Base-by-base conservation (phyloP, 2,329 filamentous ascomycete species). In the Aspergillus novofumigatus region DNA sequence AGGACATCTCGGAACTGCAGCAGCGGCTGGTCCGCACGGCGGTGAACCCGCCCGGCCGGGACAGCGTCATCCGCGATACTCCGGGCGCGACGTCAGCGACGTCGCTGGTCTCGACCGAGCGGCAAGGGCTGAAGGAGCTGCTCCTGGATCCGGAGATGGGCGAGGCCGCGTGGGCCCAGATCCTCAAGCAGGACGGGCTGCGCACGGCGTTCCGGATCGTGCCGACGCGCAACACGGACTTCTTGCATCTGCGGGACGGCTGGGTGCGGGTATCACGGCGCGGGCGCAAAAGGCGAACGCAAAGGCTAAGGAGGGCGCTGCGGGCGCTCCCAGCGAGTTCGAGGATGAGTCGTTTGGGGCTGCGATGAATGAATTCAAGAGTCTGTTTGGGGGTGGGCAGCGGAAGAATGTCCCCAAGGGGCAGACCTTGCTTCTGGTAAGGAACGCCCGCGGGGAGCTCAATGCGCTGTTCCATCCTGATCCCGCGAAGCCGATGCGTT, bases 141-240 rank as follows among this genome's bases (percentile, higher is more conserved):
- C 83, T 97, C 1, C 80, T 91, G 21, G 89, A 96, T 68, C 81
- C 88, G 0, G 78, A 79, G 29, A 79, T 83, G 62, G 87, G 90
- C 61, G 88, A 90, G 63, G 80, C 84, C 63, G 83, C 90, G 35
- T 97, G 92, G 92, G 81, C 86, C 47, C 77, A 82, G 14, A 79
- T 96, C 2, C 76, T 97, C 26, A 79, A 80, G 57, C 79, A 86
- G 0, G 81, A 84, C 3, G 82, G 85, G 0, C 84, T 93, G n/a
- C 81, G 91, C 54, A 93, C 87, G 26, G 84, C 87, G 0, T 86
- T 96, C 76, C 84, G 93, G 49, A 88, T 99, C 61, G 86, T 93
- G 2, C 94, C 94, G 0, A 92, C 91, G n/a, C 83, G 91, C 41
- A 92, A 95, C 74, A 99, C 94, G 20, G 92, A 97, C 74, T 97